Conservation (phyloP, 805 yeast species). For the Barnettozyma sp. region DNA sequence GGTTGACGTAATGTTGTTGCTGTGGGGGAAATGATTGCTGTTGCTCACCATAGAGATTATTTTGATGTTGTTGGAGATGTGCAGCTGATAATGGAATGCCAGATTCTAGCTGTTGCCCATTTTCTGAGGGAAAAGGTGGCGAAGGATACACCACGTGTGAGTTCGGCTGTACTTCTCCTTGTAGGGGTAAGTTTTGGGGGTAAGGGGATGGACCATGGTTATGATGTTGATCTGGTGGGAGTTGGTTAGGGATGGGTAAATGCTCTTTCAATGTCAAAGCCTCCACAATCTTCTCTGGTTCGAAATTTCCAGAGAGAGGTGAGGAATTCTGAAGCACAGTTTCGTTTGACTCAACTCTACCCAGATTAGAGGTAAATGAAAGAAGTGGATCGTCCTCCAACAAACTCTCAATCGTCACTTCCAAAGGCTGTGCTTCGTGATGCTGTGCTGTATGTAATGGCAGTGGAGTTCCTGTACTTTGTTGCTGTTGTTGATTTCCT, state of each 20-base stretch:
- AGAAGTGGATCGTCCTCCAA: slow-evolving; percentile 25
- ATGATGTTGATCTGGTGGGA: no score
- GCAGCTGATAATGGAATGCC: background rate
- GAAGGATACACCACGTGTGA: background rate
- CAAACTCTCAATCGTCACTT: slow-evolving; percentile 21
- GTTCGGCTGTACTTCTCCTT: no score
- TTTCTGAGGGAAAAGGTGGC: background rate
- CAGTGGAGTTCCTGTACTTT: no score
- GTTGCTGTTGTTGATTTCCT: no score
- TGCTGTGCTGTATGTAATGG: no score
- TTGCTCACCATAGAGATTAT: slow-evolving; percentile 1
- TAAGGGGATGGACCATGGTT: no score
- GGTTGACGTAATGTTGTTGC: slow-evolving; percentile 1
- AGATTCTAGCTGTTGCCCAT: background rate
- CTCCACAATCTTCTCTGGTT: slow-evolving; percentile 7
- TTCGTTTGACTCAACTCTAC: slow-evolving; percentile 25
- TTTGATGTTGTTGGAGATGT: slow-evolving; percentile 9
- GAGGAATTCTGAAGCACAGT: slow-evolving; percentile 23
- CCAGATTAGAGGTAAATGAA: slow-evolving; percentile 22
- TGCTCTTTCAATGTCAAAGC: slow-evolving; percentile 11
- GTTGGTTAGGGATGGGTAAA: no score
- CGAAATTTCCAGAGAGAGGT: slow-evolving; percentile 12
- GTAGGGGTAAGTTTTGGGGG: no score
- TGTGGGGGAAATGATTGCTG: slow-evolving; percentile 4
- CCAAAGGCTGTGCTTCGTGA: no score